These are phyloP conservation scores for Fusarium tuaranense DNA, from an alignment of 2,329 filamentous ascomycete genomes.

Conservation along the genomic window DNA sequence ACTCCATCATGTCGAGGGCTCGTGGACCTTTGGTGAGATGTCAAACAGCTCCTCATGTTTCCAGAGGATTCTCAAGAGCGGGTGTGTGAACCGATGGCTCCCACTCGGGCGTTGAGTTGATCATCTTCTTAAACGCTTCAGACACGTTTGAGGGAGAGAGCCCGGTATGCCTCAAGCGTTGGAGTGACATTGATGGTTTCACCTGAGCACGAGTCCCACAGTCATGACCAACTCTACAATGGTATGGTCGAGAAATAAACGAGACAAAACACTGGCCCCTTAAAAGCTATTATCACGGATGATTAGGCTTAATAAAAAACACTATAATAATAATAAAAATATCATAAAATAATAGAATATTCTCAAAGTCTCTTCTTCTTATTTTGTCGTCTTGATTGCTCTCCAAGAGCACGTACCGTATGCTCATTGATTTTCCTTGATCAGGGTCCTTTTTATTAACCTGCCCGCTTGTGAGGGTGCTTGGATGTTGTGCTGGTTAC, in stretches of 20 bases:
- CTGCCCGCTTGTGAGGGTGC: too few relatives aligned
- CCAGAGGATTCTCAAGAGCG: not conserved
- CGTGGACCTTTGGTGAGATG: not conserved
- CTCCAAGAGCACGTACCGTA: not conserved
- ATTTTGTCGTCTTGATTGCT: not conserved
- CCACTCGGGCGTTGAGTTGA: not conserved
- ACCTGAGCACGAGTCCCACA: not conserved
- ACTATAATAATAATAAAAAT: not conserved
- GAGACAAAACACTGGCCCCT: not conserved
- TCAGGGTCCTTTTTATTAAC: too few relatives aligned
- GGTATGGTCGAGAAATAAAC: not conserved
- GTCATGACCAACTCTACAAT: not conserved
- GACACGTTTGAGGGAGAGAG: not conserved
- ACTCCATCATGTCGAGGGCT: not conserved
- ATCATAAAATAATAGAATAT: too few relatives aligned
- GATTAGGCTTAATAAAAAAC: not conserved
- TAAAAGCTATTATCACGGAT: not conserved
- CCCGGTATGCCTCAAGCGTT: not conserved
- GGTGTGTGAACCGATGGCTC: not conserved
- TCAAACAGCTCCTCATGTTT: not conserved
- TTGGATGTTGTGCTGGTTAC: not conserved
- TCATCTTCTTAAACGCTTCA: not conserved
- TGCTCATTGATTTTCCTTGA: too few relatives aligned
- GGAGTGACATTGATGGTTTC: not conserved
- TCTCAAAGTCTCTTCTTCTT: not conserved